Evolutionary conservation across 1,139 yeast genomes (phyloP).

Genomic region (Hansenula lynferdii): DNA sequence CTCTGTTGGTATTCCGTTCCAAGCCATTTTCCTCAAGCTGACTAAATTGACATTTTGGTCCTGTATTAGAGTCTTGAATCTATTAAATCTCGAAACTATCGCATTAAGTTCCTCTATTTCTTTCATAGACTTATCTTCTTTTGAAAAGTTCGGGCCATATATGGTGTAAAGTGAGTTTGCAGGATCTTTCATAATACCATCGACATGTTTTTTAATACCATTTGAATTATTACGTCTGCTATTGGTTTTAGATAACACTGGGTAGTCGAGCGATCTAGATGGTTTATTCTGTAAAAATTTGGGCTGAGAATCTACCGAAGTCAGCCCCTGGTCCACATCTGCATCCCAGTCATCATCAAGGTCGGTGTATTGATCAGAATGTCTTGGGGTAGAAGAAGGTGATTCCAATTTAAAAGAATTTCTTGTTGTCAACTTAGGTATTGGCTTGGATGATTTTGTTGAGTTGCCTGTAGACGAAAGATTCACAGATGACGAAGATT

Average conservation of each 20-base stretch:
- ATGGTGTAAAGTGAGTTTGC: constrained; percentile 30
- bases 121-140: constrained; percentile 23
- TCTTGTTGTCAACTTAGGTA: not conserved
- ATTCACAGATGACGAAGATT: constrained; percentile 10
- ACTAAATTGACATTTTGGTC: constrained; percentile 58
- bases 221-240: constrained; percentile 6
- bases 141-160: constrained; percentile 28
- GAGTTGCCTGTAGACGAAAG: constrained; percentile 5
- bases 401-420: constrained; percentile 7
- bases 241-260: constrained; percentile 9
- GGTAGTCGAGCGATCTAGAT: constrained; percentile 16
- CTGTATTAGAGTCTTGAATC: constrained; percentile 60
- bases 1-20: constrained; percentile 91
- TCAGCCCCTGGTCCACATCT: constrained; percentile 52
- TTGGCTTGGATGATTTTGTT: constrained; percentile 5
- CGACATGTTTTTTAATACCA: constrained; percentile 29
- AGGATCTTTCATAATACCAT: constrained; percentile 33
- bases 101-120: constrained; percentile 57
- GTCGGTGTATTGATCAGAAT: constrained; percentile 44
- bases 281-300: constrained; percentile 28
- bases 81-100: constrained; percentile 54
- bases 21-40: constrained; percentile 72
- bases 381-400: constrained; percentile 18
- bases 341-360: constrained; percentile 94
- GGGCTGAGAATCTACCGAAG: constrained; percentile 28